Conservation (phyloP, 208 protist species). For the Angomonas deanei region DNA sequence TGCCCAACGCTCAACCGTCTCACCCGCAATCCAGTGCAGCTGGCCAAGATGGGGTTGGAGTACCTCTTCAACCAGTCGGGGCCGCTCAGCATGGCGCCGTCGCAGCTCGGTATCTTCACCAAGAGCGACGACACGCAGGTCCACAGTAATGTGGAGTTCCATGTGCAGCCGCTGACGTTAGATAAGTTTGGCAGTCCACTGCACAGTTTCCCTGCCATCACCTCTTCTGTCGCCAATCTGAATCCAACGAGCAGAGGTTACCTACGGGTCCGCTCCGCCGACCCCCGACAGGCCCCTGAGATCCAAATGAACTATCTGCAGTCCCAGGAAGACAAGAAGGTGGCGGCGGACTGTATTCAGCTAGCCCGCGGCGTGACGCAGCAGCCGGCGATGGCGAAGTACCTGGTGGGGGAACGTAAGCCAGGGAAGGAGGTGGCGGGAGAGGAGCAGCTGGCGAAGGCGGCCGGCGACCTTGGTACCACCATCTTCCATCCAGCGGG, state of each 20-base stretch:
- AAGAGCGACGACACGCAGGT: conserved; percentile 1
- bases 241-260: background rate
- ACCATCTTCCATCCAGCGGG: background rate
- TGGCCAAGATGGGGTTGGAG: background rate
- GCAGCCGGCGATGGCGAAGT: background rate
- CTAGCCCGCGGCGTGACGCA: background rate
- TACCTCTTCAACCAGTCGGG: background rate
- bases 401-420: background rate
- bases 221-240: background rate
- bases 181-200: conserved; percentile 1
- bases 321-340: background rate
- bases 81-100: background rate
- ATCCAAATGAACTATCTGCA: conserved; percentile 2
- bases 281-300: background rate
- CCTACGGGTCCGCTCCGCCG: background rate
- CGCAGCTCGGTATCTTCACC: background rate
- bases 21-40: background rate
- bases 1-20: conserved; percentile 1
- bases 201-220: conserved; percentile 1
- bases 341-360: background rate
- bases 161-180: background rate
- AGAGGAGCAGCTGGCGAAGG: background rate
- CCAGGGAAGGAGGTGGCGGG: background rate
- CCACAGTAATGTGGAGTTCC: background rate
- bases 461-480: background rate